Evolutionary conservation across 148 eudicot species (phyloP), one percentile per base, ranked within the genome.

Genomic region (Persicaria tinctoria): DNA sequence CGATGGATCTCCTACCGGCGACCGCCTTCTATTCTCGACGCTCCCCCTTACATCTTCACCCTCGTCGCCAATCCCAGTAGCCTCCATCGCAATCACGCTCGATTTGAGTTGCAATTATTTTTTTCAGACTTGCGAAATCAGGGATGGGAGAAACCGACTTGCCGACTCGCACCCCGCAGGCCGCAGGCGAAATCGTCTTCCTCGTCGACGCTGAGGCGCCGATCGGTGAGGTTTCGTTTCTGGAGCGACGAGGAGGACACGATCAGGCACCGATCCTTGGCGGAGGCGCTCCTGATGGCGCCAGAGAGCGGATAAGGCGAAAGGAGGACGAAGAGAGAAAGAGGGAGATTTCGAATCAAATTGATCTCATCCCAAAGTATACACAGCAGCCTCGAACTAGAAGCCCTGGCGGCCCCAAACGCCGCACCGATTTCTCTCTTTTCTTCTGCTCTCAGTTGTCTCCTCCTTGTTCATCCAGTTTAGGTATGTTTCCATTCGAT

Each of bases 191-290:
- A 56, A 12, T 53, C 75, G 54, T 20, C 77, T 23, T 6, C 77
- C 38, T 64, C 83, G 44, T 49, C 89, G 12, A 32, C 73, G 53
- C 12, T 70, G 3, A 44, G 79, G 76, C 57, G 81, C 51, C 66
- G 62, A 76, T 59, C 76, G 71, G 62, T 41, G 51, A 81, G 78
- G 63, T 79, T 83, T 20, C 68, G 73, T 14, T 46, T 73, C 23
- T 70, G 85, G 83, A 82, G 84, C 55, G 93, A 90, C 50, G 97
- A 91, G 72, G 96, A 92, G 74, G 99, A 95, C 68, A 84, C 92
- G 56, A 62, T 83, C 32, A 86, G 89, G 53, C 88, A 97, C 62
- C 84, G 99, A 13, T 87, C 88, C 20, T 79, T 95, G 6, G 97
- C 99, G 2, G 94, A 87, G 79, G 85, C 79, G 12, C 55, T 87